phyloP scores from a whole-genome alignment of 225 moss, liverwort and hornwort genomes.

The Physcomitrellopsis africana region DNA sequence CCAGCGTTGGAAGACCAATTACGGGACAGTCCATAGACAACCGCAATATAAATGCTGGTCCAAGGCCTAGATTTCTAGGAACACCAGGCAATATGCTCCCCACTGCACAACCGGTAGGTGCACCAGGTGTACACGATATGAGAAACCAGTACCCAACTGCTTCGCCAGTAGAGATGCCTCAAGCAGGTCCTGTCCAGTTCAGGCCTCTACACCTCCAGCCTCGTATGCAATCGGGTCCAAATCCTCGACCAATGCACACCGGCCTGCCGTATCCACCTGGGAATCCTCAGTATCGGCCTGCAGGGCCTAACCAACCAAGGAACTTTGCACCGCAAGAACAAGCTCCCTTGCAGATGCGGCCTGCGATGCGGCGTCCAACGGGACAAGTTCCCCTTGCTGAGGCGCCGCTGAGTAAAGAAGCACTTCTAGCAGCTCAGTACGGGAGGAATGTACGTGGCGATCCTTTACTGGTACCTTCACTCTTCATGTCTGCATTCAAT shows the following conservation, averaged over 20 bases:
- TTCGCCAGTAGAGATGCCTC: background rate
- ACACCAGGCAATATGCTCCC: constrained; percentile 14
- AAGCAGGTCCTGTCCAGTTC: constrained; percentile 1
- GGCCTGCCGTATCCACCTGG: constrained; percentile 13
- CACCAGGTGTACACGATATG: constrained; percentile 16
- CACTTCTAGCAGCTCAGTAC: constrained; percentile 30
- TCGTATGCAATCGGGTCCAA: constrained; percentile 26
- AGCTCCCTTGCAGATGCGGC: background rate
- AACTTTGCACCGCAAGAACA: constrained; percentile 5
- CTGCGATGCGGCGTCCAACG: background rate
- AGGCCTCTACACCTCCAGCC: constrained; percentile 8
- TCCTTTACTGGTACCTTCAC: constrained; percentile 38
- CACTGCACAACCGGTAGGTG: background rate
- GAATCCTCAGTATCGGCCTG: constrained; percentile 19
- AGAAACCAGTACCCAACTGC: background rate
- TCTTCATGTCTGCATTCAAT: background rate
- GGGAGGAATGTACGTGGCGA: constrained; percentile 39
- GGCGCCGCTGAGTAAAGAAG: constrained; percentile 13
- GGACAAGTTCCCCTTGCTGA: constrained; percentile 1
- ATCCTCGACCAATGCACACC: constrained; percentile 25
- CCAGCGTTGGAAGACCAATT: constrained; percentile 6
- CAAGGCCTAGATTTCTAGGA: constrained; percentile 12
- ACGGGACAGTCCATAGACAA: constrained; percentile 7
- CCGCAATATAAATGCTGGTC: constrained; percentile 11
- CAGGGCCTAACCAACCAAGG: constrained; percentile 2